Conservation (phyloP, 2,329 filamentous ascomycete species). For the Decorospora gaudefroyi region DNA sequence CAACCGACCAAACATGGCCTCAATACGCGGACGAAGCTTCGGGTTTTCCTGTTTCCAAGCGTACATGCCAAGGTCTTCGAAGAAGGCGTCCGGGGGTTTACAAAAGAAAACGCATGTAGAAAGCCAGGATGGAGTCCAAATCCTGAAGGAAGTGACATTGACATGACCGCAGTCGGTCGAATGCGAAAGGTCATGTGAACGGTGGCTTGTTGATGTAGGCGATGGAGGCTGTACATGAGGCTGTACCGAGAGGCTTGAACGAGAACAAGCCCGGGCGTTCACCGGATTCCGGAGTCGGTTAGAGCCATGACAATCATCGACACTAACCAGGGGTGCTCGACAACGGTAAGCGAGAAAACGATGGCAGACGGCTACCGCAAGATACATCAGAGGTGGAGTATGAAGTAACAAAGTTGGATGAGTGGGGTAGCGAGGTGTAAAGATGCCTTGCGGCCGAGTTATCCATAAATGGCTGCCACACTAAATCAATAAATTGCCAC, state of each 20-base stretch:
- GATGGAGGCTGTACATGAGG: constrained; percentile 10
- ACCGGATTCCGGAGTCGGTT: constrained; percentile 14
- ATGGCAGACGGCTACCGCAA: neutral
- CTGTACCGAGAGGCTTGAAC: constrained; percentile 12
- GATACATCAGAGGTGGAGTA: neutral
- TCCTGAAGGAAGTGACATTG: neutral
- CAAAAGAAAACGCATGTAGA: neutral
- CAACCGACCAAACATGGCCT: too few species aligned
- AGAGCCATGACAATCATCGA: constrained; percentile 4
- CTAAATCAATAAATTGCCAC: too few species aligned
- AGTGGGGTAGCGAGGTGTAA: neutral
- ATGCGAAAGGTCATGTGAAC: neutral
- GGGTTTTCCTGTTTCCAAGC: too few species aligned
- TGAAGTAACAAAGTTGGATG: neutral
- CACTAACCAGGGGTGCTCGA: constrained; percentile 4
- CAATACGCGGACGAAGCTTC: too few species aligned
- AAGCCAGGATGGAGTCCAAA: neutral
- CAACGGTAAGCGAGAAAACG: constrained; percentile 11
- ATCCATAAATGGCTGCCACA: too few species aligned
- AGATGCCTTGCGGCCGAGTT: constrained; percentile 2
- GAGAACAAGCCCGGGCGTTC: constrained; percentile 3
- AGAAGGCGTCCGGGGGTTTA: too few species aligned
- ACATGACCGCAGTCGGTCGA: neutral
- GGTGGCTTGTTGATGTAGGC: neutral
- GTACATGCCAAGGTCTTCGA: too few species aligned